These are phyloP conservation scores for Claviceps monticola DNA, from an alignment of 2,329 filamentous ascomycete genomes.

Conservation along the genomic window DNA sequence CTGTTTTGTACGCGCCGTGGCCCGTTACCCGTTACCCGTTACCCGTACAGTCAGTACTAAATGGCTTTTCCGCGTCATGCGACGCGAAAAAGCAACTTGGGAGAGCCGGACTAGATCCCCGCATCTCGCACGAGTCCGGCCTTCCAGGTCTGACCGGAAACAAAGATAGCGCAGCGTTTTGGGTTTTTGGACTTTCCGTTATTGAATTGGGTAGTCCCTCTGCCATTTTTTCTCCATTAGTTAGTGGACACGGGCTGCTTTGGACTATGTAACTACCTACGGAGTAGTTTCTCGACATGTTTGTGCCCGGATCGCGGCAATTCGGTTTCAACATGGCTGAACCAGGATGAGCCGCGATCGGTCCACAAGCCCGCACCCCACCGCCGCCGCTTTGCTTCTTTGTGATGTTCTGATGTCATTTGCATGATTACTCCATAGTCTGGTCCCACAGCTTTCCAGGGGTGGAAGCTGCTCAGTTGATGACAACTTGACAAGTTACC, in stretches of 20 bases:
- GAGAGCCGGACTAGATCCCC: background rate
- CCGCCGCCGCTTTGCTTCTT: background rate
- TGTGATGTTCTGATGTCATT: too few relatives aligned
- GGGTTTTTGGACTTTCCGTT: background rate
- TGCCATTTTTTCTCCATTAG: too few relatives aligned
- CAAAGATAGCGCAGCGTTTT: background rate
- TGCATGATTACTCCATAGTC: too few relatives aligned
- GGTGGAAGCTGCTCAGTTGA: background rate
- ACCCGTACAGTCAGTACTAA: too few relatives aligned
- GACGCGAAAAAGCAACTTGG: background rate
- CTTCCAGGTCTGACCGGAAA: background rate
- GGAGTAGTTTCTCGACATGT: too few relatives aligned
- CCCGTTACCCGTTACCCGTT: too few relatives aligned
- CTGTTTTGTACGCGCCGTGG: too few relatives aligned
- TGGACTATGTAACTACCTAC: too few relatives aligned
- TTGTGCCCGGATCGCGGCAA: background rate
- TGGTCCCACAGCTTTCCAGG: background rate
- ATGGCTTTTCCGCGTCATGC: background rate
- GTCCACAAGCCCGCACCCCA: background rate
- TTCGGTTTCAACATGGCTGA: background rate
- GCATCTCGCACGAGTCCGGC: background rate
- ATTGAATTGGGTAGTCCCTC: too few relatives aligned
- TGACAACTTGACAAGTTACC: too few relatives aligned
- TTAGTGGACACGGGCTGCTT: too few relatives aligned
- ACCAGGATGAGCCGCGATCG: background rate